Evolutionary conservation across 768 basidiomycete genomes (phyloP).

Genomic region (Gymnopilus junonius): DNA sequence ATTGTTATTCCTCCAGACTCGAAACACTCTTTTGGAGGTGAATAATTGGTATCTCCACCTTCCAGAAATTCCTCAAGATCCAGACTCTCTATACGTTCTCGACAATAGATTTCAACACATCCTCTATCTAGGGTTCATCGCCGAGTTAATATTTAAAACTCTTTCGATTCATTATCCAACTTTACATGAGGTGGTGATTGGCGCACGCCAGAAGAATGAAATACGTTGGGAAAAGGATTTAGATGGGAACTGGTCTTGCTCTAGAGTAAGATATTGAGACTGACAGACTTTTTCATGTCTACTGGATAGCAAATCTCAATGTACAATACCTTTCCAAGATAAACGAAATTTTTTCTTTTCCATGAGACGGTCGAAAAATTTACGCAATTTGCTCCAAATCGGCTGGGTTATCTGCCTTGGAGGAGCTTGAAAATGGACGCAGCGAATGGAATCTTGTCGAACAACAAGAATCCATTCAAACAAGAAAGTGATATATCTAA

Average conservation of each 20-base stretch:
- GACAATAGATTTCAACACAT: background rate
- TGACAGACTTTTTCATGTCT: background rate
- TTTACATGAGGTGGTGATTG: background rate
- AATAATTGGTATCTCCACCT: background rate
- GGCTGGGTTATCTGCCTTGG: too few relatives aligned
- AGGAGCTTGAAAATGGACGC: too few relatives aligned
- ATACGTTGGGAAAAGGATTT: background rate
- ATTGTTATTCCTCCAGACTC: background rate
- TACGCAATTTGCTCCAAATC: too few relatives aligned
- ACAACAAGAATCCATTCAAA: too few relatives aligned
- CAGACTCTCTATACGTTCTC: background rate
- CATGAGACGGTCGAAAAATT: too few relatives aligned
- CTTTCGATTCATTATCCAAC: background rate
- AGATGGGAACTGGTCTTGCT: background rate
- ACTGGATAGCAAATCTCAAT: background rate
- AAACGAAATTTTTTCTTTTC: too few relatives aligned
- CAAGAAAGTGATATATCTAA: too few relatives aligned
- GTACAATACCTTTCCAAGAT: too few relatives aligned
- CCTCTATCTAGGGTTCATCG: background rate
- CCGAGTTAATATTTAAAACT: background rate
- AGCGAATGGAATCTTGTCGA: too few relatives aligned
- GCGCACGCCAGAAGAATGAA: background rate
- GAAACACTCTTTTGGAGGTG: background rate
- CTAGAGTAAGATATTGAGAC: background rate
- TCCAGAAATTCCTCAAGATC: background rate